A percentile compares a stretch with the other conserved stretches of the same genome.
Conservation (phyloP, 371 early-diverging fungal species). For the Rhizopus sp. region DNA sequence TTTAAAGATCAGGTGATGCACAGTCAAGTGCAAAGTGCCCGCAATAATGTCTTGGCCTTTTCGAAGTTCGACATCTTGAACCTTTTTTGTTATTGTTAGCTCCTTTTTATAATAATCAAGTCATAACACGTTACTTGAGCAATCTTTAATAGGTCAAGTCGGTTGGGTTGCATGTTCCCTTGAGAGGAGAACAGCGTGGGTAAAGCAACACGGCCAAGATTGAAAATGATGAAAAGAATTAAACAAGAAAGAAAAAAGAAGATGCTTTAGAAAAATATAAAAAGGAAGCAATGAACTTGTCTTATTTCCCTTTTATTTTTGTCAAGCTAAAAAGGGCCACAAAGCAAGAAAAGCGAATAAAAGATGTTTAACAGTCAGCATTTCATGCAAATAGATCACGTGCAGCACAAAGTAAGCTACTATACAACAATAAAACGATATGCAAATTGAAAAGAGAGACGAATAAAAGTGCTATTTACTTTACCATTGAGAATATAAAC, state of each 20-base stretch:
- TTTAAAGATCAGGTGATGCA: constrained; percentile 80
- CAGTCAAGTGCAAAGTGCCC: constrained; percentile 78
- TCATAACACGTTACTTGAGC: constrained; percentile 33
- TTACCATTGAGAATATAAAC: no score
- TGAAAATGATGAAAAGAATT: constrained; percentile 18
- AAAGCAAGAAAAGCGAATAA: no score
- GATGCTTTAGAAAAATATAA: background rate
- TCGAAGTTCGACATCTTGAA: constrained; percentile 64
- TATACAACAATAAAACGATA: no score
- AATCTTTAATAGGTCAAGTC: constrained; percentile 51
- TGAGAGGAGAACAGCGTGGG: constrained; percentile 26
- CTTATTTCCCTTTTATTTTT: no score
- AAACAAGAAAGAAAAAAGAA: constrained; percentile 2
- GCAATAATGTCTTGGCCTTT: constrained; percentile 52
- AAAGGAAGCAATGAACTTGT: background rate
- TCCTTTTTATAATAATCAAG: background rate
- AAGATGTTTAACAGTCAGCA: no score
- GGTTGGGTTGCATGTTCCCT: constrained; percentile 40
- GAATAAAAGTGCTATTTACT: no score
- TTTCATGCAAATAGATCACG: no score
- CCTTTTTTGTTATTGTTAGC: constrained; percentile 37
- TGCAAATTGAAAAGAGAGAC: no score
- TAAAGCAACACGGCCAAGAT: constrained; percentile 25
- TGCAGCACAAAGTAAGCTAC: no score
- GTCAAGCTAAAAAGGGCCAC: no score